Conservation (phyloP, 352 stramenopile genomes). For the Globisporangium cederbergense region DNA sequence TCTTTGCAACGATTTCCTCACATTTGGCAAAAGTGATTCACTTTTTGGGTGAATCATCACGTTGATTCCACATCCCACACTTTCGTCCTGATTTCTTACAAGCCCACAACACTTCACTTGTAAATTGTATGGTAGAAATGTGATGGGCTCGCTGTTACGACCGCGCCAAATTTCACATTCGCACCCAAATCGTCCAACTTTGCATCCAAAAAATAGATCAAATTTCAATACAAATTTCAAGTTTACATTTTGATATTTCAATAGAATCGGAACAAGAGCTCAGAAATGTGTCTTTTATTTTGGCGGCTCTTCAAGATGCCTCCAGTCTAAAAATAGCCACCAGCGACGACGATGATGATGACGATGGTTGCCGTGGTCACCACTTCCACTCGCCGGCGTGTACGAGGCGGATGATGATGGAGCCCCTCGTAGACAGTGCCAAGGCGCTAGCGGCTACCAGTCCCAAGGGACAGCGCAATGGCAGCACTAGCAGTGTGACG, state of each 20-base stretch:
- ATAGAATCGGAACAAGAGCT: not conserved
- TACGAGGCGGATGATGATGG: not conserved
- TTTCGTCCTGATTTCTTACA: not conserved
- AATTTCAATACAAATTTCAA: not conserved
- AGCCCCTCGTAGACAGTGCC: constrained; percentile 2
- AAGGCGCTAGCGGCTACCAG: not conserved
- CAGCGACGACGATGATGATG: not conserved
- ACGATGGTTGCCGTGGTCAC: not conserved
- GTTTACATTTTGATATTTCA: not conserved
- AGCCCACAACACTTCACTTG: not conserved
- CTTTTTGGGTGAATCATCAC: not conserved
- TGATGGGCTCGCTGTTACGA: not conserved
- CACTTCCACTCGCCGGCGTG: not conserved
- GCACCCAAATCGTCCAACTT: not conserved
- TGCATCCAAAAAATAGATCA: not conserved
- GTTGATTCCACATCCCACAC: not conserved
- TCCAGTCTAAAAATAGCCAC: not conserved
- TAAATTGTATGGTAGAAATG: not conserved
- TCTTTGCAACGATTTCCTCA: not conserved
- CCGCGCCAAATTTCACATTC: not conserved
- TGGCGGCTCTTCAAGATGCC: not conserved
- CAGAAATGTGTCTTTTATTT: not conserved
- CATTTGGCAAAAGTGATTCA: not conserved
- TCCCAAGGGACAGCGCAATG: not conserved
- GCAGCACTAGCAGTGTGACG: no score